A percentile compares a stretch with the other conserved stretches of the same genome.
These are phyloP conservation scores for Polyplosphaeria fusca DNA, from an alignment of 495 filamentous ascomycete genomes.

Conservation along the genomic window DNA sequence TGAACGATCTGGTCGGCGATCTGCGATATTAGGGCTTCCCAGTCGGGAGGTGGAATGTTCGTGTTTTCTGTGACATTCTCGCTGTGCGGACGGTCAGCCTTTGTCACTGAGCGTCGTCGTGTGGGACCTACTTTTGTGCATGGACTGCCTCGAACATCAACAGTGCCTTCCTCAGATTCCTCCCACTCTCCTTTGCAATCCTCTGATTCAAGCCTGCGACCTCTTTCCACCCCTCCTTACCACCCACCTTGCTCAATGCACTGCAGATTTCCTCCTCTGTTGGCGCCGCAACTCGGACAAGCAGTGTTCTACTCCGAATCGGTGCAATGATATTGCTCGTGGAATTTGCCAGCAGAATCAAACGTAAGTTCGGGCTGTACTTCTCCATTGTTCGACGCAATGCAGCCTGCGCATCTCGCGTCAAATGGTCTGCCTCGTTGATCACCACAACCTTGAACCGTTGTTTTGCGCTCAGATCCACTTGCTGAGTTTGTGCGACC, in stretches of 20 bases:
- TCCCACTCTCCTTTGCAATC: conserved; percentile 86
- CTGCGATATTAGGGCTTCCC: conserved; percentile 84
- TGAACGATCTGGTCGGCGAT: conserved; percentile 87
- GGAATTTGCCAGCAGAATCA: conserved; percentile 89
- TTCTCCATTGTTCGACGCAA: conserved; percentile 98
- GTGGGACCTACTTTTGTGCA: conserved; percentile 76
- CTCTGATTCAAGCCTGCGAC: conserved; percentile 68
- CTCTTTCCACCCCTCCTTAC: conserved; percentile 71
- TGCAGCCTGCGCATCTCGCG: conserved; percentile 91
- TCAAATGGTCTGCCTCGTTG: conserved; percentile 97
- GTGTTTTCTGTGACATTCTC: conserved; percentile 87
- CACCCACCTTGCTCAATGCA: conserved; percentile 70
- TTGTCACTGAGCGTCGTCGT: not conserved
- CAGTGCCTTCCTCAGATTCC: conserved; percentile 84
- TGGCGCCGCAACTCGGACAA: conserved; percentile 89
- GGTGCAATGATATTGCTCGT: conserved; percentile 98
- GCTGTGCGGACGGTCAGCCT: conserved; percentile 45
- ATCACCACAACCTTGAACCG: conserved; percentile 98
- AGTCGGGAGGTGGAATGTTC: conserved; percentile 89
- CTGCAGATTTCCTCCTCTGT: conserved; percentile 76
- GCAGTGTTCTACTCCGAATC: conserved; percentile 81
- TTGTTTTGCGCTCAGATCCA: conserved; percentile 83
- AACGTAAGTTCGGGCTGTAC: conserved; percentile 87
- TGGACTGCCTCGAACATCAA: conserved; percentile 96
- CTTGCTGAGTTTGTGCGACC: conserved; percentile 97